Evolutionary conservation across 768 basidiomycete species (phyloP).

Genomic region (Hericium erinaceus): DNA sequence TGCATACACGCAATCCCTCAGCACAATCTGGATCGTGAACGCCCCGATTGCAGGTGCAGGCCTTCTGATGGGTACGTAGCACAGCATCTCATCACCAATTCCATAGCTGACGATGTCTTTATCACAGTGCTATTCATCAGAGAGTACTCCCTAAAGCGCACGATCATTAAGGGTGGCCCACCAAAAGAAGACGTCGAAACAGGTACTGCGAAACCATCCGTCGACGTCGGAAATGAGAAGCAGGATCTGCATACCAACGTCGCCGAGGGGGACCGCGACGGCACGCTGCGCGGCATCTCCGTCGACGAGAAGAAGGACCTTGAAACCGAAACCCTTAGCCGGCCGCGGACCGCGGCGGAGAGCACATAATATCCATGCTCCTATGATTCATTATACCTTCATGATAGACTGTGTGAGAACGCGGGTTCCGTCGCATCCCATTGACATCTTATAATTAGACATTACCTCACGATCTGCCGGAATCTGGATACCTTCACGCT

Average conservation of each 20-base stretch:
- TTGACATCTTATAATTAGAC: too few relatives aligned
- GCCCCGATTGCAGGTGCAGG: conserved; percentile 23
- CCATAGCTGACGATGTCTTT: not conserved
- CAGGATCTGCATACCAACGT: not conserved
- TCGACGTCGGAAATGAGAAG: not conserved
- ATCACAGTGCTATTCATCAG: conserved; percentile 25
- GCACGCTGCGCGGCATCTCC: not conserved
- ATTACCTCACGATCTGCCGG: too few relatives aligned
- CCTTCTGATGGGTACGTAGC: conserved; percentile 20
- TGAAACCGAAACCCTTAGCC: not conserved
- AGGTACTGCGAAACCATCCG: not conserved
- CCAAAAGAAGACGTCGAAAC: conserved; percentile 16
- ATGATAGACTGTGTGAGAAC: too few relatives aligned
- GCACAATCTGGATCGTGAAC: conserved; percentile 32
- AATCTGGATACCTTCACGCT: too few relatives aligned
- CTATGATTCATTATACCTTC: too few relatives aligned
- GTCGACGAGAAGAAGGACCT: not conserved
- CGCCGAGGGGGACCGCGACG: not conserved
- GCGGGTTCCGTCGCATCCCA: too few relatives aligned
- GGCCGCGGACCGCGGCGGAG: not conserved
- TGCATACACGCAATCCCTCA: conserved; percentile 27
- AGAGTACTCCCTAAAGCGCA: conserved; percentile 27
- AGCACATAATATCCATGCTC: not conserved
- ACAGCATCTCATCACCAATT: not conserved
- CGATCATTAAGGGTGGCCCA: conserved; percentile 6